Conservation (phyloP, 305 asterid species). For the Fraxinus sp. region DNA sequence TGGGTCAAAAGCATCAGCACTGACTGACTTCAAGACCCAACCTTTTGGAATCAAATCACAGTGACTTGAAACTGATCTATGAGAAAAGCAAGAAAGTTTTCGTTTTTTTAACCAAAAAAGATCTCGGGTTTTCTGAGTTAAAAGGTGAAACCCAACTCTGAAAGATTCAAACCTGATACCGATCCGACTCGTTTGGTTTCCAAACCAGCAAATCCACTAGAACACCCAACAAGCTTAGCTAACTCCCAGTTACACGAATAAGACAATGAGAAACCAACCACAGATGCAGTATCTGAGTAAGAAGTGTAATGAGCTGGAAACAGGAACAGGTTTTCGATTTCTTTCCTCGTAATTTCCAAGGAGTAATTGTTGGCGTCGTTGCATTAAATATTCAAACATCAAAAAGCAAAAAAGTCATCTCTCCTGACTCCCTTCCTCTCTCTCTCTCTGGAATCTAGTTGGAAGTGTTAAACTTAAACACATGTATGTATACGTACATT, state of each 20-base stretch:
- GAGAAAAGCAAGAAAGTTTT: neutral
- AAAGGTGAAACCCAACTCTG: neutral
- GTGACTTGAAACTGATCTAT: conserved; percentile 1
- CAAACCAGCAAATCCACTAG: neutral
- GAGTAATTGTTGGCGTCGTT: neutral
- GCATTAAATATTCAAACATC: neutral
- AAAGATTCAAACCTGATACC: neutral
- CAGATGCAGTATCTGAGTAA: neutral
- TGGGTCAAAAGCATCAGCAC: neutral
- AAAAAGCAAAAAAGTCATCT: too few species aligned
- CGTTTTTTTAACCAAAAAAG: neutral
- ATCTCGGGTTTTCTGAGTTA: neutral
- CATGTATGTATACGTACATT: neutral
- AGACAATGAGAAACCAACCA: neutral
- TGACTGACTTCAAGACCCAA: conserved; percentile 10
- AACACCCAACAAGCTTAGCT: neutral
- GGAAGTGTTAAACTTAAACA: neutral
- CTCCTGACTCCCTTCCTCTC: too few species aligned
- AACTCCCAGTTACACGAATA: neutral
- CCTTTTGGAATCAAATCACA: neutral
- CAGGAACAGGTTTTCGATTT: neutral
- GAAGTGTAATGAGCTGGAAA: conserved; percentile 21
- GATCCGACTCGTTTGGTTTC: neutral
- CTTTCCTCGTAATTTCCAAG: conserved; percentile 8
- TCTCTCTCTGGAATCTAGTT: too few species aligned